phyloP scores from a whole-genome alignment of 73 alveolate species.

The Symbiodinium natans region DNA sequence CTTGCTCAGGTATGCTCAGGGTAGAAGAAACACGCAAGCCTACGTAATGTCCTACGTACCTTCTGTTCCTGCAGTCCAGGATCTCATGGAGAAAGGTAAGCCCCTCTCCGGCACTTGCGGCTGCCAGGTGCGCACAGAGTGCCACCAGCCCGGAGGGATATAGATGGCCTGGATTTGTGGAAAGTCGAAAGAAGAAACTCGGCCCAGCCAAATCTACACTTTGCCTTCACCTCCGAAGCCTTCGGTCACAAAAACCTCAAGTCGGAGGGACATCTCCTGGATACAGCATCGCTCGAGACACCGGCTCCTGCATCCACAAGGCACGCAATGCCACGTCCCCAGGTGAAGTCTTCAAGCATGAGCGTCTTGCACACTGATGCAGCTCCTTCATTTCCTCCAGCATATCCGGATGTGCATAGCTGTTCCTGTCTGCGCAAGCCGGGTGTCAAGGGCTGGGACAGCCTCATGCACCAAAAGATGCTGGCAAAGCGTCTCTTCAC shows the following conservation, averaged over 20 bases:
- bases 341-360: neutral
- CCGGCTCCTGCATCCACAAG: conserved; percentile 1
- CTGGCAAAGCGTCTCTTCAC: neutral
- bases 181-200: neutral
- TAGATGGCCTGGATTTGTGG: conserved; percentile 18
- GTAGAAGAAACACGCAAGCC: neutral
- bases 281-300: neutral
- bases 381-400: conserved; percentile 27
- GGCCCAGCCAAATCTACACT: too few relatives aligned
- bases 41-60: too few relatives aligned
- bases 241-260: neutral
- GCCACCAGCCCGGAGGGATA: conserved; percentile 94
- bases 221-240: too few relatives aligned
- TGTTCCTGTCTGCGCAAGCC: neutral
- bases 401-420: conserved; percentile 25
- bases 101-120: neutral
- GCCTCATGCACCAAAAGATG: neutral
- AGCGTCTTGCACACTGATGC: neutral
- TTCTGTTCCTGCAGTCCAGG: neutral
- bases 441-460: neutral
- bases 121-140: conserved; percentile 36
- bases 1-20: neutral
- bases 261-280: neutral
- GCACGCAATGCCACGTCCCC: too few relatives aligned
- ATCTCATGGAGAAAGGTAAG: conserved; percentile 32